Percentiles rank a stretch among this genome's conserved stretches.
Conservation (phyloP, 2,329 filamentous ascomycete species). For the Fusarium coicis region DNA sequence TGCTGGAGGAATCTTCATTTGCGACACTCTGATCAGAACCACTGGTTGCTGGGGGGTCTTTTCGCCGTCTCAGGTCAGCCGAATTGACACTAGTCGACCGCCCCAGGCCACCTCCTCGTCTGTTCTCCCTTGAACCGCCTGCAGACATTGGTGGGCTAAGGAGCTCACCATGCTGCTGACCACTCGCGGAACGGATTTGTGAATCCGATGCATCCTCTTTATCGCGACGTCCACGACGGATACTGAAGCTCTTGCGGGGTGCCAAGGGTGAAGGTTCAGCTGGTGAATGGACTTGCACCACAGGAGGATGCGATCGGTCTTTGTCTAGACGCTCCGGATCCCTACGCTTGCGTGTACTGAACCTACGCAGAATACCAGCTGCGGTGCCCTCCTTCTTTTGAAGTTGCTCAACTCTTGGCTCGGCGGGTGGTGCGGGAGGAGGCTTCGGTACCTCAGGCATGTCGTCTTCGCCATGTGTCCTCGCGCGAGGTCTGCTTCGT, state of each 20-base stretch:
- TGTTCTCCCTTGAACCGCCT: conserved; percentile 65
- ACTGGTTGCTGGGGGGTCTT: conserved; percentile 78
- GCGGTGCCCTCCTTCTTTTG: conserved; percentile 88
- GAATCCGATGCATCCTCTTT: conserved; percentile 60
- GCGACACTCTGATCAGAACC: conserved; percentile 80
- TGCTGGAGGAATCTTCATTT: conserved; percentile 62
- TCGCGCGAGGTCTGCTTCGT: conserved; percentile 82
- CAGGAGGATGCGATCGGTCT: conserved; percentile 75
- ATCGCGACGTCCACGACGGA: conserved; percentile 69
- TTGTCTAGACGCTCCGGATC: conserved; percentile 72
- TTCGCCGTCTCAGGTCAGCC: conserved; percentile 79
- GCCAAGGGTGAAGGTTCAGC: conserved; percentile 68
- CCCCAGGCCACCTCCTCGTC: conserved; percentile 74
- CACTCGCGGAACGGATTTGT: conserved; percentile 66
- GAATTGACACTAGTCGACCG: conserved; percentile 94
- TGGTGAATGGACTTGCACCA: conserved; percentile 82
- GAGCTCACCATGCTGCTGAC: conserved; percentile 80
- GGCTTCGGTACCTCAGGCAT: conserved; percentile 68
- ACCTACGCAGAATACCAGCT: conserved; percentile 83
- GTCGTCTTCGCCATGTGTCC: conserved; percentile 96
- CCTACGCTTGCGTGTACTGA: conserved; percentile 85
- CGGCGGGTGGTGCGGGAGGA: conserved; percentile 52
- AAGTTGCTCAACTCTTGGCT: conserved; percentile 69
- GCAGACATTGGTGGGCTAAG: conserved; percentile 77
- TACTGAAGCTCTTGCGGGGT: conserved; percentile 89